phyloP scores from a whole-genome alignment of 176 grass and related monocot species.

The Oryza coarctata region DNA sequence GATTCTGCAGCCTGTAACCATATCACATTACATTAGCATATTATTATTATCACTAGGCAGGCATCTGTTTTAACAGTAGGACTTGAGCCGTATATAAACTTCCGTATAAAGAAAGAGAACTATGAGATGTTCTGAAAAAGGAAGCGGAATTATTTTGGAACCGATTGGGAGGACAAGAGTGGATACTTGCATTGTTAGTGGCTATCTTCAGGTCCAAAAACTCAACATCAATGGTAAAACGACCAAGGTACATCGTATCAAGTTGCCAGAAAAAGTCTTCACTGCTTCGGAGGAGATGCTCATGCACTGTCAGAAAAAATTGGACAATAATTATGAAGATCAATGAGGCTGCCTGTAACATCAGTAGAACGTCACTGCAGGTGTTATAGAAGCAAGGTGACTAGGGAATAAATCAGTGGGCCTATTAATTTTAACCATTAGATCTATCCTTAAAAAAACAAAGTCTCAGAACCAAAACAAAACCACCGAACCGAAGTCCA shows the following conservation, averaged over 20 bases:
- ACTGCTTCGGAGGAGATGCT: conserved; percentile 70
- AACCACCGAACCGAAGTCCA: too few species aligned
- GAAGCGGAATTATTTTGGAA: neutral
- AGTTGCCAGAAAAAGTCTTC: conserved; percentile 85
- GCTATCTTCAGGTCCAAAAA: conserved; percentile 84
- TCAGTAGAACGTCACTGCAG: neutral
- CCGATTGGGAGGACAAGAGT: neutral
- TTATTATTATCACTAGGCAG: neutral
- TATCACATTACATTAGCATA: neutral
- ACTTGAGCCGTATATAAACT: neutral
- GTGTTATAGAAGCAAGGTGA: neutral
- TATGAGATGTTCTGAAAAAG: neutral
- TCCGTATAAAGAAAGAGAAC: neutral
- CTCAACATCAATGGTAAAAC: conserved; percentile 76
- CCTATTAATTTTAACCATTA: too few species aligned
- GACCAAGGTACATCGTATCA: conserved; percentile 60
- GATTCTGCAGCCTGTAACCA: conserved; percentile 53
- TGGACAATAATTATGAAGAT: neutral
- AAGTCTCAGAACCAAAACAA: too few species aligned
- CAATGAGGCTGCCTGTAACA: neutral
- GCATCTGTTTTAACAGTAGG: neutral
- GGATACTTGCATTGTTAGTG: conserved; percentile 56
- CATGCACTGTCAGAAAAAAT: conserved; percentile 39
- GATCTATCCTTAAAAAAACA: too few species aligned
- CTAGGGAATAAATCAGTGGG: neutral